phyloP scores from a whole-genome alignment of 345 rosid species.

The Eutrema heterophyllum region DNA sequence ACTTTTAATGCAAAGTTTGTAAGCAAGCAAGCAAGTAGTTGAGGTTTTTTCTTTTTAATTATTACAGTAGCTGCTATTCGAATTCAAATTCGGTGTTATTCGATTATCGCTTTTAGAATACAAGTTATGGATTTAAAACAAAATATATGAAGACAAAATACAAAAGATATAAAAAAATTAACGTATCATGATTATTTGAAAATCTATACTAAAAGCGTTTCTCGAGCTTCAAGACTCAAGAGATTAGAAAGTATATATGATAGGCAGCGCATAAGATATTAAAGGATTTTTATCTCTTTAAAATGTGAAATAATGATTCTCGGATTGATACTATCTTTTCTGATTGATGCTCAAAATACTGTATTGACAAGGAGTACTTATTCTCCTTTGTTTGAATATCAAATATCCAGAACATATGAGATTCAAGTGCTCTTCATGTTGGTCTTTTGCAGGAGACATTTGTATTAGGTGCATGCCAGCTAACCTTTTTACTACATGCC shows the following conservation, averaged over 20 bases:
- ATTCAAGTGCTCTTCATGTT: not conserved
- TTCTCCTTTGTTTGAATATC: too few relatives aligned
- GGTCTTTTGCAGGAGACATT: not conserved
- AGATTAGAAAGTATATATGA: too few relatives aligned
- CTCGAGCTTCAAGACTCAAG: too few relatives aligned
- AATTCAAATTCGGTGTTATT: not conserved
- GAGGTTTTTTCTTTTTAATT: not conserved
- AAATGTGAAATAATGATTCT: not conserved
- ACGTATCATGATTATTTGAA: not conserved
- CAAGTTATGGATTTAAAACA: not conserved
- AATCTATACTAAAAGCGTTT: too few relatives aligned
- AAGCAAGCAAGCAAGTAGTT: not conserved
- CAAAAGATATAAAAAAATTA: not conserved
- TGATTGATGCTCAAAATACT: not conserved
- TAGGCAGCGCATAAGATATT: too few relatives aligned
- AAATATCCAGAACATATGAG: too few relatives aligned
- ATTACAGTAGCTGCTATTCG: not conserved
- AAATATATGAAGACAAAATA: not conserved
- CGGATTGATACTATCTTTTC: not conserved
- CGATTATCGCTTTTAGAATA: not conserved
- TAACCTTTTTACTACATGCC: not conserved
- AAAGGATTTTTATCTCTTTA: not conserved
- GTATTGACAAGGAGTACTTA: too few relatives aligned
- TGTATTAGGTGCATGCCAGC: not conserved
- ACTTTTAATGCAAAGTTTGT: not conserved